Percentiles rank a stretch among this genome's conserved stretches.
Conservation (phyloP, 192 early-diverging fungal genomes). For the Physocladia obscura region DNA sequence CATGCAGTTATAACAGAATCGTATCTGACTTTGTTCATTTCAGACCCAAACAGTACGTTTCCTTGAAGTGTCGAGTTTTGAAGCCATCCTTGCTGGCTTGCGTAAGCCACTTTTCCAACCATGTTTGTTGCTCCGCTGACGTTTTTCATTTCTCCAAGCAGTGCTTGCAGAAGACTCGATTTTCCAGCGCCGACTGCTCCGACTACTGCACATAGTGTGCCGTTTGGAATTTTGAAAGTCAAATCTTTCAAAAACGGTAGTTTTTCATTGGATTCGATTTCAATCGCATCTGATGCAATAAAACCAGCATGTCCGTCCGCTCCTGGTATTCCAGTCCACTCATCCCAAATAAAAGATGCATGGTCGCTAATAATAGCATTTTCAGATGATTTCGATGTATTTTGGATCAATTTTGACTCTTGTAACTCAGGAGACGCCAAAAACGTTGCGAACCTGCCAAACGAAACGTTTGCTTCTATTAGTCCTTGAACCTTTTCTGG, state of each 20-base stretch:
- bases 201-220: constrained; percentile 70
- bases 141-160: constrained; percentile 75
- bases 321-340: not conserved
- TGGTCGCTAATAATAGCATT: not conserved
- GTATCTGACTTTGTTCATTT: constrained; percentile 45
- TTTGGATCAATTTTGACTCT: not conserved
- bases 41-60: constrained; percentile 78
- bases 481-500: constrained; percentile 9
- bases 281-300: not conserved
- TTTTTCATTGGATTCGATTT: not conserved
- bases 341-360: constrained; percentile 9
- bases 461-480: not conserved
- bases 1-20: constrained; percentile 42
- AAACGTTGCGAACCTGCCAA: not conserved
- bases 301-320: not conserved
- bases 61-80: constrained; percentile 70
- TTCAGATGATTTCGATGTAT: constrained; percentile 2
- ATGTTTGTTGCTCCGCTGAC: constrained; percentile 42
- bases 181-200: constrained; percentile 84
- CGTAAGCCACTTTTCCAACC: constrained; percentile 61
- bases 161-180: constrained; percentile 72
- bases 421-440: not conserved
- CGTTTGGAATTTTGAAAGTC: constrained; percentile 43
- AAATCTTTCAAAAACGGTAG: constrained; percentile 43
- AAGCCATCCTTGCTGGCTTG: constrained; percentile 70